A percentile compares a stretch with the other conserved stretches of the same genome.
Evolutionary conservation across 305 asterid species (phyloP).

Genomic region (Striga hermonthica): DNA sequence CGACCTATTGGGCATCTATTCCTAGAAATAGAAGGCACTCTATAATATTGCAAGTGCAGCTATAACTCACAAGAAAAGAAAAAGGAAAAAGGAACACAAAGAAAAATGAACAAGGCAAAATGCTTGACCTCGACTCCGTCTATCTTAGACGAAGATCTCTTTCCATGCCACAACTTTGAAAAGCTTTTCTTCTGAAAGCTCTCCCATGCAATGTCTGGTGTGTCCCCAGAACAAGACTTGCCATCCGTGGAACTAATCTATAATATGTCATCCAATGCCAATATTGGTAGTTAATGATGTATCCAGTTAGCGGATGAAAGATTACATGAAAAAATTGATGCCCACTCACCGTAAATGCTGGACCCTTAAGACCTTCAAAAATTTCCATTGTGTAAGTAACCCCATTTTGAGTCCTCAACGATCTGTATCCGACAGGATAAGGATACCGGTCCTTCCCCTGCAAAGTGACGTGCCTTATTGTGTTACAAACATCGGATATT

Average conservation of each 20-base stretch:
- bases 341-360: constrained; percentile 63
- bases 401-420: constrained; percentile 65
- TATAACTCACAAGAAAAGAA: neutral
- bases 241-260: constrained; percentile 86
- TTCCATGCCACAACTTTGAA: constrained; percentile 69
- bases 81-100: neutral
- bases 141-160: constrained; percentile 80
- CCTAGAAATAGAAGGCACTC: neutral
- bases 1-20: constrained; percentile 7
- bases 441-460: constrained; percentile 97
- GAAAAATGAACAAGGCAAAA: neutral
- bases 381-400: constrained; percentile 73
- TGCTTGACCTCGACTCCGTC: constrained; percentile 79
- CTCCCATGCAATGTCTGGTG: constrained; percentile 89
- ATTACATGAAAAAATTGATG: constrained; percentile 21
- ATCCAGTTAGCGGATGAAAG: constrained; percentile 8
- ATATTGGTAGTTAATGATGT: constrained; percentile 26
- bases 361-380: constrained; percentile 86
- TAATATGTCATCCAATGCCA: constrained; percentile 27
- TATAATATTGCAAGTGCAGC: neutral
- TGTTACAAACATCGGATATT: constrained; percentile 9
- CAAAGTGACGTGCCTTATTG: constrained; percentile 29
- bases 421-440: constrained; percentile 84
- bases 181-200: constrained; percentile 76
- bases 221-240: constrained; percentile 72